These are phyloP conservation scores for Magnolia sinica DNA, from an alignment of 164 flowering plant genomes.

Conservation along the genomic window DNA sequence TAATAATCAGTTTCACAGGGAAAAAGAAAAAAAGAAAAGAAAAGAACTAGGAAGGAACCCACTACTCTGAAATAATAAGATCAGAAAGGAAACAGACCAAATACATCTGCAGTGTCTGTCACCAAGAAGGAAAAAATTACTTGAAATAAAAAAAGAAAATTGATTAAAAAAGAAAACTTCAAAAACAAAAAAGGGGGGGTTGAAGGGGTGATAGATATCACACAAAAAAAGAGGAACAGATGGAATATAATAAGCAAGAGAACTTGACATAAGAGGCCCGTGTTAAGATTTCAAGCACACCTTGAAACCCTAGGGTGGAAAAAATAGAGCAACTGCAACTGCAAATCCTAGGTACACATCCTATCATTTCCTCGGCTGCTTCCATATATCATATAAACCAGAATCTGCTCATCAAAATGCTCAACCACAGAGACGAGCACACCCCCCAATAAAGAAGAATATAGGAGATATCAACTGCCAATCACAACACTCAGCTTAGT, in stretches of 20 bases:
- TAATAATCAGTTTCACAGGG: too few relatives aligned
- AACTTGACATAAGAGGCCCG: not conserved
- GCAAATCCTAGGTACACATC: conserved; percentile 11
- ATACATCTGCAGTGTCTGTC: too few relatives aligned
- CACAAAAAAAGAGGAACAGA: not conserved
- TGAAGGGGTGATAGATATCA: too few relatives aligned
- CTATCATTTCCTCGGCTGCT: not conserved
- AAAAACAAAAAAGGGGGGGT: too few relatives aligned
- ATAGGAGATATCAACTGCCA: conserved; percentile 18
- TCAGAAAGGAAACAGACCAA: too few relatives aligned
- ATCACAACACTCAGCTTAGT: conserved; percentile 23
- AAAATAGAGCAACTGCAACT: conserved; percentile 6
- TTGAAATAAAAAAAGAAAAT: too few relatives aligned
- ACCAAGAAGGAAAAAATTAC: too few relatives aligned
- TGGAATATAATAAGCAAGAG: not conserved
- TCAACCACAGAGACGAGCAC: not conserved
- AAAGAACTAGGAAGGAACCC: too few relatives aligned
- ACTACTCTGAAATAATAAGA: too few relatives aligned
- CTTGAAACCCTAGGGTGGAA: conserved; percentile 9
- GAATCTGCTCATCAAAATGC: conserved; percentile 11
- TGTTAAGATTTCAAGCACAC: conserved; percentile 12
- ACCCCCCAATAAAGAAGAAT: conserved; percentile 12
- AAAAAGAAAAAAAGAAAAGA: too few relatives aligned
- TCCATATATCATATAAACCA: not conserved
- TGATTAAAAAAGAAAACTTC: too few relatives aligned